Conservation (phyloP, 192 early-diverging fungal species). For the Borealophlyctis nickersoniae region DNA sequence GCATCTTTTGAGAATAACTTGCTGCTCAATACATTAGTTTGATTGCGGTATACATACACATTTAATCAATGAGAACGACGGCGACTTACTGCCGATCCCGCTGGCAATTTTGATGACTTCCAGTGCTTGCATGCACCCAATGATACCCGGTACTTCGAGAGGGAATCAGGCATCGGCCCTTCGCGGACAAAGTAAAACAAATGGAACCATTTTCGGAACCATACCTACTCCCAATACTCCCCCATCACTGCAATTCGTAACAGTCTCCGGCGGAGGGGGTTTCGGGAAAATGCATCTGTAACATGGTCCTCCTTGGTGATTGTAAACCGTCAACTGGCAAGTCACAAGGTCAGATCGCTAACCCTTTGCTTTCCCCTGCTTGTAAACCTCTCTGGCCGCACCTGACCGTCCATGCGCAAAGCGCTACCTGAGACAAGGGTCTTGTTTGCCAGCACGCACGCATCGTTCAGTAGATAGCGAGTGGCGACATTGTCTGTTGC, state of each 20-base stretch:
- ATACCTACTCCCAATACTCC: slow-evolving; percentile 87
- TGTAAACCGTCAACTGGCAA: slow-evolving; percentile 80
- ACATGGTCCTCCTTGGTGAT: slow-evolving; percentile 87
- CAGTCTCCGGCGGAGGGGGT: slow-evolving; percentile 85
- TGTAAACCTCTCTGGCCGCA: not conserved
- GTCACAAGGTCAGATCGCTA: not conserved
- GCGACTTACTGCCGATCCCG: slow-evolving; percentile 47
- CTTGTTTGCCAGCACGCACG: slow-evolving; percentile 76
- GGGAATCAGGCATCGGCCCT: not conserved
- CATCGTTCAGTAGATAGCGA: slow-evolving; percentile 92
- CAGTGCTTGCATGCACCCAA: slow-evolving; percentile 89
- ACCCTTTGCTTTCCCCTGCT: not conserved
- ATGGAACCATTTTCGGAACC: not conserved
- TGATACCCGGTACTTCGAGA: slow-evolving; percentile 76
- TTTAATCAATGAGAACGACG: too few relatives aligned
- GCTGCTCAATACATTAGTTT: too few relatives aligned
- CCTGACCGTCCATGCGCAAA: slow-evolving; percentile 85
- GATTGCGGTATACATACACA: not conserved
- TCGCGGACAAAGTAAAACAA: not conserved
- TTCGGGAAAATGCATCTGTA: slow-evolving; percentile 93
- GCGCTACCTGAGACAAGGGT: slow-evolving; percentile 90
- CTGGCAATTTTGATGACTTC: slow-evolving; percentile 84
- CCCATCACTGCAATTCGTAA: slow-evolving; percentile 86
- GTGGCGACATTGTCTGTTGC: slow-evolving; percentile 94
- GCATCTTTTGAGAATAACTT: slow-evolving; percentile 52